Base-by-base conservation (phyloP, 192 early-diverging fungal genomes). In the Ambispora gerdemannii region DNA sequence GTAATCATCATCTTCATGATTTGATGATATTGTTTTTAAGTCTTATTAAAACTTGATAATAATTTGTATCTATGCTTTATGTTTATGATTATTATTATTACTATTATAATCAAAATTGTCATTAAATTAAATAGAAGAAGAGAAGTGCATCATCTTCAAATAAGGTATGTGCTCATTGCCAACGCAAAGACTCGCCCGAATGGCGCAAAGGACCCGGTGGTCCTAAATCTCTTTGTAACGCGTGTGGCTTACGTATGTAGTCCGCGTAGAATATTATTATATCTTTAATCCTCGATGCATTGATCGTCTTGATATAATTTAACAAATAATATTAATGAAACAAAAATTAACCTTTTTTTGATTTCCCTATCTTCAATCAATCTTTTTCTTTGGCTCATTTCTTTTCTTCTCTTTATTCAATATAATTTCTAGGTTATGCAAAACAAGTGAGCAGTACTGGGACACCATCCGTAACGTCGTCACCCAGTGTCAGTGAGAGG, bases 111-210 rank as follows among this genome's bases (percentile, higher is more conserved):
- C n/a, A n/a, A n/a, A n/a, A n/a, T n/a, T n/a, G n/a, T n/a, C n/a
- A n/a, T n/a, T n/a, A n/a, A 27, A 11, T 33, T 31, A 31, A 25
- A 13, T 60, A 60, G 58, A 60, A 60, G 58, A 60, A 60, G 58
- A 24, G 58, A 27, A 60, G 58, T 60, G 58, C 58, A 60, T 24
- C 58, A 30, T 60, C 58, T 24, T 60, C 58, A 60, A 71, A 55
- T 27, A 55, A 59, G 50, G 58, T 71, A 38, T 71, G 69, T 59
- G 62, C 25, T 35, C 30, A 60, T 59, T 71, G 69, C 35, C 69
- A 71, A 43, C 52, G 69, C 28, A 71, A 59, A 61, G 69, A 71
- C 58, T 71, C 69, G 20, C 69, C 69, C 50, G 69, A 71, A 71
- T 71, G 69, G 69, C 52, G 69, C 28, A 71, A 71, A 58, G 69